Evolutionary conservation across 331 rosid genomes (phyloP), one percentile per base, ranked within the genome.

Genomic region (Dryas integrifolia): DNA sequence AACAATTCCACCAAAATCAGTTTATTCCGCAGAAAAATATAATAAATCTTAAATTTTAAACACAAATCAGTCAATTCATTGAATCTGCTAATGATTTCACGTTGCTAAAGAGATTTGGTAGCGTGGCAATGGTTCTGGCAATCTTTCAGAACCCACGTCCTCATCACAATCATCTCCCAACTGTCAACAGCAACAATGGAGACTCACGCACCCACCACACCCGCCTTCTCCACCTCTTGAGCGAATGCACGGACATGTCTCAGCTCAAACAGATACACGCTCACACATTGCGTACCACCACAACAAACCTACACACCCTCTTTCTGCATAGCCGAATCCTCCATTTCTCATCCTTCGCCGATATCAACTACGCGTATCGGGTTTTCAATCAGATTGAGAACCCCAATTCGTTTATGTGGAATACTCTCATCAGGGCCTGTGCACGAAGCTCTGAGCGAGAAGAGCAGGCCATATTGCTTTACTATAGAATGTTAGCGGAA

Each of bases 321-420:
- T 85, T 84, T 72, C 86, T 90, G 75, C 72, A 75, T 4, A 77
- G 77, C 69, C 81, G 80, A 73, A 87, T 92, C 68, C 91, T 90
- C 44, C 87, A 82, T 3, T 72, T 82, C 53, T 79, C 89, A 0
- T 88, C 91, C 61, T 30, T 65, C 1, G 9, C 67, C 10, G 82
- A 92, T 66, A 79, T 86, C 58, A 69, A 57, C 70, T 88, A 92
- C 53, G 90, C 96, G 5, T 72, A 76, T 56, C 92, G 83, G 2
- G 85, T 86, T 6, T 87, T 92, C 67, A 55, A 58, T 70, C 90
- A 78, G 66, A 76, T 86, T 12, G 48, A 64, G 1, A 61, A 59
- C 45, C 92, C 90, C 55, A 90, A 90, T 73, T 86, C 96, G 51
- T 92, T 92, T 79, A 82, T 82, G 88, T 92, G 98, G 96, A 92